These are phyloP conservation scores for Astrothelium macrocarpum DNA, from an alignment of 495 filamentous ascomycete species.

Conservation along the genomic window DNA sequence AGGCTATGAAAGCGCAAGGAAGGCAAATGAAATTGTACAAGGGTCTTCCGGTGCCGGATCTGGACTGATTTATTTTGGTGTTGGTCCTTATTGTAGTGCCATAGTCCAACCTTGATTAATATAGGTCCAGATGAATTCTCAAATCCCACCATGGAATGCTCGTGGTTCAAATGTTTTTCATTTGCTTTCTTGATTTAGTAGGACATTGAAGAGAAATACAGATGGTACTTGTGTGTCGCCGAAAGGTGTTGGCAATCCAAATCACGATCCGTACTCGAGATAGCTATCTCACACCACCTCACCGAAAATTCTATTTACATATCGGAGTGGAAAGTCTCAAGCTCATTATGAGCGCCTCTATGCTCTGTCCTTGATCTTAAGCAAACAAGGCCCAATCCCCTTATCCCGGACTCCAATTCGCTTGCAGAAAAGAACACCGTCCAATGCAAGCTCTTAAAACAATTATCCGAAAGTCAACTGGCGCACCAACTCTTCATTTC, in stretches of 20 bases:
- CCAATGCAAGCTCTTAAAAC: background rate
- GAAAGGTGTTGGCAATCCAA: background rate
- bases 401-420: background rate
- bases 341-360: background rate
- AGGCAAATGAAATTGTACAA: slow-evolving; percentile 68
- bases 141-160: background rate
- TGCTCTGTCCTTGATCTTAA: background rate
- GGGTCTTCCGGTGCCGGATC: slow-evolving; percentile 70
- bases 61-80: slow-evolving; percentile 40
- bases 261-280: background rate
- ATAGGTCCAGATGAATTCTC: too few species aligned
- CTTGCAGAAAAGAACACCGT: background rate
- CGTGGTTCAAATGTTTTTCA: too few species aligned
- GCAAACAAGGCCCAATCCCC: too few species aligned
- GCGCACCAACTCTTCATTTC: background rate
- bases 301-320: background rate
- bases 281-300: background rate
- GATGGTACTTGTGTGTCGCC: background rate
- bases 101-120: background rate
- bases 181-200: background rate
- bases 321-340: background rate
- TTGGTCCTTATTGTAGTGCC: background rate
- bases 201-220: background rate
- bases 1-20: slow-evolving; percentile 63
- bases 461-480: background rate